Base-by-base conservation (phyloP, 495 filamentous ascomycete species). In the Neurospora sp. region DNA sequence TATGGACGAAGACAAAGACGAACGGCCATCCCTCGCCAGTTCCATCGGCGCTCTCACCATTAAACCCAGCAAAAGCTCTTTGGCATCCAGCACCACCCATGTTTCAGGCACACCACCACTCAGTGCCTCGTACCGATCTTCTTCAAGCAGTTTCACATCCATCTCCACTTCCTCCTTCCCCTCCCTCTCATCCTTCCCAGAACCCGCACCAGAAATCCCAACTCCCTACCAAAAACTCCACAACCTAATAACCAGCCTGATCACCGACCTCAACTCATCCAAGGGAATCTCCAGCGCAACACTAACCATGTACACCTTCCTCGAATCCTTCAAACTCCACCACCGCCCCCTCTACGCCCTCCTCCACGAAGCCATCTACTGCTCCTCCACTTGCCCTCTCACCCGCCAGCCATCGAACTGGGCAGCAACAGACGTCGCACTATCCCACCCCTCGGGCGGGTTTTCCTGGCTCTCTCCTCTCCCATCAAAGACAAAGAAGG, bases 1-100 rank as follows among this genome's bases (percentile, higher is more conserved):
- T n/a, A 89, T 87, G 1, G 75, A 92, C 3, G 86, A 90, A 70
- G 76, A n/a, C n/a, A n/a, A n/a, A n/a, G n/a, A n/a, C n/a, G n/a
- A n/a, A n/a, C n/a, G n/a, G n/a, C n/a, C n/a, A n/a, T n/a, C n/a
- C n/a, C 86, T 87, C 22, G 85, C 90, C 61, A 85, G 81, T 35
- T 85, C 80, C 68, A 92, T 72, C 79, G 14, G 74, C 73, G 22
- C 40, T 39, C 70, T 27, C 0, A 41, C 27, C 0, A 59, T 41
- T 1, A 37, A 18, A 12, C 37, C 71, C 77, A 45, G 70, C 16
- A 38, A 9, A 27, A 71, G 40, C 42, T 71, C n/a, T n/a, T n/a
- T n/a, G n/a, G n/a, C n/a, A n/a, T n/a, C n/a, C n/a, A n/a, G n/a
- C n/a, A n/a, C n/a, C n/a, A n/a, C n/a, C n/a, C n/a, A n/a, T n/a